These are phyloP conservation scores for Leccinum disarticulatum DNA, from an alignment of 768 basidiomycete species.

Conservation along the genomic window DNA sequence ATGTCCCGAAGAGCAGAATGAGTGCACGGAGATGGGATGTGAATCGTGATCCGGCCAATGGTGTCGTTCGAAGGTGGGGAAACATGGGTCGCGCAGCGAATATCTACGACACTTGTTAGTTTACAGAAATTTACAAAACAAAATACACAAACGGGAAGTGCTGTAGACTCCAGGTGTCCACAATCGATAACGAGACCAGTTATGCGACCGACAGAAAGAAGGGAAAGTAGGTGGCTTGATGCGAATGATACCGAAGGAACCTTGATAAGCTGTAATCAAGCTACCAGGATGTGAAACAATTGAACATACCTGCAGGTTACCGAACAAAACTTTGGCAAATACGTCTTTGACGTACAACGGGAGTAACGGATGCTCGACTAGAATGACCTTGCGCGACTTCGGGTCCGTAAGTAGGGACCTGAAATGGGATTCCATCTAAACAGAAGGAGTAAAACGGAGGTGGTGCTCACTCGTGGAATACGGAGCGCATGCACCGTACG, in stretches of 20 bases:
- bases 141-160: conserved; percentile 67
- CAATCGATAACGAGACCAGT: conserved; percentile 94
- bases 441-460: background rate
- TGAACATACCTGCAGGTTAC: conserved; percentile 72
- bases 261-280: conserved; percentile 38
- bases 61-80: conserved; percentile 79
- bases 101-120: conserved; percentile 55
- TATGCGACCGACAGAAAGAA: conserved; percentile 84
- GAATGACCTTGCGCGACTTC: conserved; percentile 90
- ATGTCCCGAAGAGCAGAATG: conserved; percentile 70
- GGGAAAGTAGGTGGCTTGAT: conserved; percentile 79
- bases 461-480: conserved; percentile 76
- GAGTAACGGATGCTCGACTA: conserved; percentile 87
- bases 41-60: conserved; percentile 81
- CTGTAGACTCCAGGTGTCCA: conserved; percentile 88
- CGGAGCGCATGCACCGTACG: conserved; percentile 66
- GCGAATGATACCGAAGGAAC: conserved; percentile 95
- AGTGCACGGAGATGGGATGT: conserved; percentile 79
- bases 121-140: background rate
- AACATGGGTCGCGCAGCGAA: conserved; percentile 87
- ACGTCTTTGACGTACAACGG: conserved; percentile 87
- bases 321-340: conserved; percentile 83
- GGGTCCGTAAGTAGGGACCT: conserved; percentile 94
- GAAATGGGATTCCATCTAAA: conserved; percentile 23
- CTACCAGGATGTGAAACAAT: background rate